phyloP scores from a whole-genome alignment of 371 early-diverging fungal genomes.

The Circinella umbellata region DNA sequence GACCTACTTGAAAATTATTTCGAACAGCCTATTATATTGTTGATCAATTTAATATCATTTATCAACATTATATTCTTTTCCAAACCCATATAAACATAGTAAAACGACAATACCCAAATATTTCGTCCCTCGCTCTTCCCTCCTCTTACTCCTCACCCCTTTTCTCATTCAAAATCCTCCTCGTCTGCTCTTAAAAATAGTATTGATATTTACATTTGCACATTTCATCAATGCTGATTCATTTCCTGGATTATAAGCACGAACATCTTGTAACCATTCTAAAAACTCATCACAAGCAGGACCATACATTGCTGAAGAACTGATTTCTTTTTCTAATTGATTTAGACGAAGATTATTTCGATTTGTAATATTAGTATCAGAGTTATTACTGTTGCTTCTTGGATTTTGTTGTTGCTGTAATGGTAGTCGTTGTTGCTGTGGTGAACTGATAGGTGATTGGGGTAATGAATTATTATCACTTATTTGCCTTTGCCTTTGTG shows the following conservation, averaged over 20 bases:
- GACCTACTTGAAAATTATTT: constrained; percentile 19
- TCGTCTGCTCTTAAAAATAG: too few species aligned
- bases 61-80: background rate
- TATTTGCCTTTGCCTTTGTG: background rate
- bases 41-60: background rate
- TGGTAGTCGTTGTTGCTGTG: background rate
- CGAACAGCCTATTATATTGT: constrained; percentile 11
- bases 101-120: background rate
- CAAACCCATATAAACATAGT: too few species aligned
- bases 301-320: constrained; percentile 30
- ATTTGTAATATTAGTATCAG: background rate
- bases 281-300: constrained; percentile 46
- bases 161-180: too few species aligned
- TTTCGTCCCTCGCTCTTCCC: background rate
- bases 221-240: constrained; percentile 37
- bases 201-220: constrained; percentile 19
- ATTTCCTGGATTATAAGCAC: constrained; percentile 34
- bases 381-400: background rate
- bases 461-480: too few species aligned
- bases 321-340: constrained; percentile 35
- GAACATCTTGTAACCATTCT: constrained; percentile 38
- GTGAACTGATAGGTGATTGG: background rate
- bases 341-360: constrained; percentile 31
- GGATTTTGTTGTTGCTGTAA: background rate
- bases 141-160: too few species aligned